phyloP scores from a whole-genome alignment of 192 early-diverging fungal genomes.

The Phycomyces blakesleeanus region DNA sequence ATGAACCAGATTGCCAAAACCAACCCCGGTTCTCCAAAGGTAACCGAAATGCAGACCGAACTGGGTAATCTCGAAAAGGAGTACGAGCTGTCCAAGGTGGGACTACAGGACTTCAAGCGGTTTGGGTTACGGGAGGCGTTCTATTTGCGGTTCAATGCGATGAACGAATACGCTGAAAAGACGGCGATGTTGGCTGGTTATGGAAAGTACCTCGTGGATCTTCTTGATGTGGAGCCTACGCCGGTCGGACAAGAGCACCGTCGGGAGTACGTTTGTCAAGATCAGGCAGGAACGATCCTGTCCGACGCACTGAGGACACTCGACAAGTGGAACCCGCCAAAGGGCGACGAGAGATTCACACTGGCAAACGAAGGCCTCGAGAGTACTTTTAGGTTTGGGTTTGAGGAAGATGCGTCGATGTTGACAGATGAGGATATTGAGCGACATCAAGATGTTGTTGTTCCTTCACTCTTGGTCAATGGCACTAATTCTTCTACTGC shows the following conservation, averaged over 20 bases:
- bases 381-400: background rate
- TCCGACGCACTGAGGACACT: slow-evolving; percentile 32
- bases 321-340: slow-evolving; percentile 27
- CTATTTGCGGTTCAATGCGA: slow-evolving; percentile 38
- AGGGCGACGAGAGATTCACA: slow-evolving; percentile 30
- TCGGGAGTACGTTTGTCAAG: slow-evolving; percentile 20
- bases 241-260: slow-evolving; percentile 8
- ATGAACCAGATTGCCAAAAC: slow-evolving; percentile 26
- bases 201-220: slow-evolving; percentile 37
- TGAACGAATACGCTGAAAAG: slow-evolving; percentile 38
- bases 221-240: slow-evolving; percentile 35
- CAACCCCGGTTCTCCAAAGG: slow-evolving; percentile 22
- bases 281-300: slow-evolving; percentile 29
- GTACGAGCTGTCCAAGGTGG: slow-evolving; percentile 26
- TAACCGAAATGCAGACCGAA: slow-evolving; percentile 32
- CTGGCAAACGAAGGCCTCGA: slow-evolving; percentile 6
- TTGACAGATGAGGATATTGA: no score
- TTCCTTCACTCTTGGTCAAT: no score
- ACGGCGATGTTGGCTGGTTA: slow-evolving; percentile 31
- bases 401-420: background rate
- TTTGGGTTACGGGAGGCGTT: slow-evolving; percentile 39
- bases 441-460: no score
- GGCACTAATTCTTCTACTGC: no score
- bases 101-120: slow-evolving; percentile 37
- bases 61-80: slow-evolving; percentile 26